These are phyloP conservation scores for Amorphotheca resinae DNA, from an alignment of 495 filamentous ascomycete genomes.

Conservation along the genomic window DNA sequence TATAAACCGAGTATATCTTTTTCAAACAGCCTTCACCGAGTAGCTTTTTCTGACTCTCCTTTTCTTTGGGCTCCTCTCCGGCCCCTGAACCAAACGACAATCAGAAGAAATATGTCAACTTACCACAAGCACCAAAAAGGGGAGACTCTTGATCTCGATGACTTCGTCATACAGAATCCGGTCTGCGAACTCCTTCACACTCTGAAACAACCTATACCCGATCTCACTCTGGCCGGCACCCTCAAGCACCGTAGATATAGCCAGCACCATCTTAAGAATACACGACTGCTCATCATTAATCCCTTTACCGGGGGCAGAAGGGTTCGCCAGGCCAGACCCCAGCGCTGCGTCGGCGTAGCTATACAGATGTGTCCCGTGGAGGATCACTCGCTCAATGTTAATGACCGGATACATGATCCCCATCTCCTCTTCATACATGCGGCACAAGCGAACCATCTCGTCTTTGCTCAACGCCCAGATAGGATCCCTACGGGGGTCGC, in stretches of 20 bases:
- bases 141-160: conserved; percentile 53
- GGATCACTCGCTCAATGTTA: conserved; percentile 51
- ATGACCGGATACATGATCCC: conserved; percentile 79
- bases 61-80: too few relatives aligned
- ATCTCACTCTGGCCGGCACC: conserved; percentile 63
- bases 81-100: too few relatives aligned
- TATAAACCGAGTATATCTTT: too few relatives aligned
- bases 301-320: conserved; percentile 39
- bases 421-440: conserved; percentile 71
- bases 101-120: conserved; percentile 18
- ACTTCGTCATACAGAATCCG: conserved; percentile 52
- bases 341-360: conserved; percentile 39
- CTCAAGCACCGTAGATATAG: conserved; percentile 59
- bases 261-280: conserved; percentile 67
- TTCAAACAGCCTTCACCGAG: too few relatives aligned
- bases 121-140: conserved; percentile 61
- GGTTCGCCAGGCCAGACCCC: conserved; percentile 42
- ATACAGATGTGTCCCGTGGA: conserved; percentile 52
- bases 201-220: conserved; percentile 56
- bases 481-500: conserved; percentile 46
- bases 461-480: conserved; percentile 61
- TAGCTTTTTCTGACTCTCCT: too few relatives aligned
- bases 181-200: conserved; percentile 55
- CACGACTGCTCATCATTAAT: conserved; percentile 57
- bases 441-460: conserved; percentile 58